phyloP scores from a whole-genome alignment of 169 alveolate species.

The Eimeria maxima region DNA sequence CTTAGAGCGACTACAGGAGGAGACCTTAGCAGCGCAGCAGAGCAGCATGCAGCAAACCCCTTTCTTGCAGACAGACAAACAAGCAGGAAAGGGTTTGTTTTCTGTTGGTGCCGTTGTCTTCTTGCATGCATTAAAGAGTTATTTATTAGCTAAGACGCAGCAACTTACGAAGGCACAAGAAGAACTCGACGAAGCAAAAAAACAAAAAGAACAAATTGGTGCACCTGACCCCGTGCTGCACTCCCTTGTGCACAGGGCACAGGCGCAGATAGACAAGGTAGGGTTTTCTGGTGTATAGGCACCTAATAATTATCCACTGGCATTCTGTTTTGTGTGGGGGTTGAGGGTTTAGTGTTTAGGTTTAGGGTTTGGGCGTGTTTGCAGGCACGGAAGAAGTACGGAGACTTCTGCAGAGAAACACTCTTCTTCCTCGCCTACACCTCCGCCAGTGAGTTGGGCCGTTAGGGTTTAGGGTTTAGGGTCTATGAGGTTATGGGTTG shows the following conservation, averaged over 20 bases:
- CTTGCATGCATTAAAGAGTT: background rate
- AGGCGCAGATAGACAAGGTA: background rate
- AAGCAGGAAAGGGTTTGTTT: background rate
- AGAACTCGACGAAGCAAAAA: background rate
- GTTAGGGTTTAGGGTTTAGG: background rate
- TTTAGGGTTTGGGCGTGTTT: background rate
- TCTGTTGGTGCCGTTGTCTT: background rate
- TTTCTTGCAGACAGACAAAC: background rate
- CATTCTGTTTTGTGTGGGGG: background rate
- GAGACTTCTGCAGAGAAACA: conserved; percentile 41
- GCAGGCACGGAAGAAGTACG: conserved; percentile 63
- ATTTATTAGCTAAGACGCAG: background rate
- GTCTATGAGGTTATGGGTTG: background rate
- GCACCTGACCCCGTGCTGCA: background rate
- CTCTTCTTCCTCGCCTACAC: conserved; percentile 68
- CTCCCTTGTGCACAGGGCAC: background rate
- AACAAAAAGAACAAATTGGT: background rate
- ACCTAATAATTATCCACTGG: background rate
- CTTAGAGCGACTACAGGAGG: background rate
- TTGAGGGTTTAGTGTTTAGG: background rate
- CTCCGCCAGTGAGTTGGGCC: conserved; percentile 20
- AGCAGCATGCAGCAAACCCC: background rate
- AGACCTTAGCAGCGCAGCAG: background rate
- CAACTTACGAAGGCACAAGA: background rate
- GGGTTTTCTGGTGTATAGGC: background rate